Evolutionary conservation across 108 stramenopile species (phyloP), one percentile per base, ranked within the genome.

Genomic region (Conticribra guillardii): DNA sequence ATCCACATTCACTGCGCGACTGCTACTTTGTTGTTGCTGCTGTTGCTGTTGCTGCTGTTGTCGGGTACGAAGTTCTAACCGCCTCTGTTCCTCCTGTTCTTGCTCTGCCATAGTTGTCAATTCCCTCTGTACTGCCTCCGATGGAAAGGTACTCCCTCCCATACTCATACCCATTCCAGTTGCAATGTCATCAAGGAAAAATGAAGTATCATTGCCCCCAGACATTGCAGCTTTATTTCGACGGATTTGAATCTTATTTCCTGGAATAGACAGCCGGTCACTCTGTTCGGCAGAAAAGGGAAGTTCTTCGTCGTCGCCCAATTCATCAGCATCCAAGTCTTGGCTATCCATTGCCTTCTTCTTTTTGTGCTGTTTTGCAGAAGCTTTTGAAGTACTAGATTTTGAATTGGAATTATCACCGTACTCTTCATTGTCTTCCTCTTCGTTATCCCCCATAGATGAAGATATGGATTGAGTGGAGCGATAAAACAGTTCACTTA

Each of bases 401-500:
- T n/a, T n/a, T n/a, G n/a, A n/a, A n/a, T n/a, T n/a, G n/a, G n/a
- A n/a, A n/a, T n/a, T 32, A 34, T 24, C 2, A 18, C 21, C 55
- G 14, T 23, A 31, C 22, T 67, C 44, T 37, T 41, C 33, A 29
- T 44, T 21, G 0, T 57, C 49, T 3, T 64, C 55, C 1, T 47
- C 49, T 15, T 29, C 63, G 14, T 8, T 24, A 33, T 30, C 22
- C 3, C 23, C 29, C 11, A 9, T 41, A 23, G 48, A 49, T 21
- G 69, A 67, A 2, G 67, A 74, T 23, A 52, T 63, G 2, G 73
- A 62, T 64, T 69, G 74, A 49, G 87, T 73, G 1, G 88, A 88
- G 57, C 87, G 58, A 65, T 92, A 92, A 65, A 92, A 92, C 7
- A 92, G 65, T 51, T 89, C 91, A 34, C 85, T 85, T 0, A 92